Percentiles rank a stretch among this genome's conserved stretches.
Evolutionary conservation across 2,329 filamentous ascomycete genomes (phyloP).

Genomic region (Pestalotiopsis sp.): DNA sequence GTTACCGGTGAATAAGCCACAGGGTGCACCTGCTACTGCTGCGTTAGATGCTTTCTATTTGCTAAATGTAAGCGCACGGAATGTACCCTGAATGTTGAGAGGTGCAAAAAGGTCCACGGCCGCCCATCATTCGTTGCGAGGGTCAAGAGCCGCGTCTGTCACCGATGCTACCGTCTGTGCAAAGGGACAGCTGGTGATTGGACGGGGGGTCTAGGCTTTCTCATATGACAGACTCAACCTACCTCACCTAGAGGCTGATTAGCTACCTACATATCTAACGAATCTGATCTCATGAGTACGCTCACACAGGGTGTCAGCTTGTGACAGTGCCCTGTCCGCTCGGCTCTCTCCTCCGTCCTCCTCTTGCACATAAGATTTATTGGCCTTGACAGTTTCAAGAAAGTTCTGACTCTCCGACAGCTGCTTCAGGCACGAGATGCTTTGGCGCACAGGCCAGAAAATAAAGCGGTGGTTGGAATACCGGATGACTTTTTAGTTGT

Average conservation of each 20-base stretch:
- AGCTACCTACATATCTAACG: no score
- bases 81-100: not conserved
- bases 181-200: constrained; percentile 3
- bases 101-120: not conserved
- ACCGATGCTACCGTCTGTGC: not conserved
- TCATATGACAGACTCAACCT: not conserved
- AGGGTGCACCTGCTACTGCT: not conserved
- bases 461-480: constrained; percentile 3
- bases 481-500: not conserved
- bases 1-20: not conserved
- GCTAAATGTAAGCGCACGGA: not conserved
- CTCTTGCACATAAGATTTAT: not conserved
- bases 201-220: not conserved
- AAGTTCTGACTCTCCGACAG: constrained; percentile 2
- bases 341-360: not conserved
- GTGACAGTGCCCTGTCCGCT: constrained; percentile 4
- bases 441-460: not conserved
- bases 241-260: no score
- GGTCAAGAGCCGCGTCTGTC: not conserved
- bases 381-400: not conserved
- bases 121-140: not conserved
- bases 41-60: not conserved
- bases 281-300: not conserved
- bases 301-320: not conserved
- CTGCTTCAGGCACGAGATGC: not conserved